Evolutionary conservation across 106 monocot genomes (phyloP), one percentile per base, ranked within the genome.

Genomic region (Acorus gramineus): DNA sequence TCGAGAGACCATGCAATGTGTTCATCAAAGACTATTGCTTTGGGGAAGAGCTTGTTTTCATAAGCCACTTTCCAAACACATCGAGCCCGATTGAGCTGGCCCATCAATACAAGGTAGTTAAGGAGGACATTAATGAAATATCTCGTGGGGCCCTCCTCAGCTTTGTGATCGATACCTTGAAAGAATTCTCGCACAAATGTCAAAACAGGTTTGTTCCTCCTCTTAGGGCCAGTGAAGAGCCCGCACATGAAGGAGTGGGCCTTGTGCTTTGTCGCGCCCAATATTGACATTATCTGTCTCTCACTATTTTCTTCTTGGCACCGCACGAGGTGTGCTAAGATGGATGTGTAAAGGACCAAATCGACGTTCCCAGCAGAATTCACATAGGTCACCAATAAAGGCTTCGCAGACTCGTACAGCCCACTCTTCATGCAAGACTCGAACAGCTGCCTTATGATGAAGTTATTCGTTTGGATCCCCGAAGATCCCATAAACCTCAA

Each of bases 41-140:
- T 98, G 4, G 96, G 91, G 49, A 98, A 98, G 46, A 98, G 63
- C 73, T 98, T 98, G 64, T 79, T 85, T 77, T 98, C 96, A 56
- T 98, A 98, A 0, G 91, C 87, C 55, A 98, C 96, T 66, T 98
- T 98, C 96, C 96, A 98, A 43, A 92, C 79, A 62, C 96, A 98
- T 14, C 96, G 73, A 3, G 96, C 96, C 3, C 87, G 71, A 74
- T 98, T 98, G 78, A 92, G 81, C 60, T 98, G 96, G 13, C 91
- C 91, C 91, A 98, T 92, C 58, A 98, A 60, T 8, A 92, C 91
- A n/a, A 98, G 71, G 68, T 91, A 92, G 52, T 98, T 98, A 5
- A 98, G 71, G 11, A 98, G 82, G 50, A 98, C 91, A 64, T 98
- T 98, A 9, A 98, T 85, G 54, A 88, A 98, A 59, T 91, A 98